Percentiles rank a stretch among this genome's conserved stretches.
Evolutionary conservation across 2,329 filamentous ascomycete species (phyloP).

Genomic region (Blastomyces percursus): DNA sequence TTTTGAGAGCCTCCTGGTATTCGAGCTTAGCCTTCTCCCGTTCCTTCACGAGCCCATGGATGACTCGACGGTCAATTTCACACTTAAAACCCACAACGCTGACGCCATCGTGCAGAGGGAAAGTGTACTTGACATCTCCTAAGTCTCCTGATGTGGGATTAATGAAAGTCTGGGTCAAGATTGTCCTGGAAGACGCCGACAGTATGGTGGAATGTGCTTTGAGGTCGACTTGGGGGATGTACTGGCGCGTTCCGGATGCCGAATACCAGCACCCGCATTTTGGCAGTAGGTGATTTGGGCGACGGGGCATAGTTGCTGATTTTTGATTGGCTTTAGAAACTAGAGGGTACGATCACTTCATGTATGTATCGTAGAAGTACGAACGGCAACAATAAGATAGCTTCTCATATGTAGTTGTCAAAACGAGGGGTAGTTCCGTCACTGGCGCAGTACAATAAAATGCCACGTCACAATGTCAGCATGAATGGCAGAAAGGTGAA

Average conservation of each 20-base stretch:
- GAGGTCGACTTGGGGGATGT: constrained; percentile 50
- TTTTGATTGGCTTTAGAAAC: neutral
- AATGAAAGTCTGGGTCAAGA: constrained; percentile 48
- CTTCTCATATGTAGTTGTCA: neutral
- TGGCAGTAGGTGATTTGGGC: neutral
- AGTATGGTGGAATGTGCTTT: constrained; percentile 52
- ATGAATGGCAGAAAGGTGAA: neutral
- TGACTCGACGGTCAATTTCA: constrained; percentile 45
- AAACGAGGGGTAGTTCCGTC: neutral
- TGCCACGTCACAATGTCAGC: neutral
- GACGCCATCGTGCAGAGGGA: constrained; percentile 62
- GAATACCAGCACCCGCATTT: neutral
- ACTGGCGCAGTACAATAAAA: neutral
- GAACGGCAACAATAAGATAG: neutral
- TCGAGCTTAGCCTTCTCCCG: constrained; percentile 49
- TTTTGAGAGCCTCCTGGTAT: constrained; percentile 48
- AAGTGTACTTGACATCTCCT: constrained; percentile 52
- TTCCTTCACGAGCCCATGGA: constrained; percentile 55
- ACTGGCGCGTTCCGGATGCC: constrained; percentile 22
- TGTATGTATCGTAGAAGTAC: no score
- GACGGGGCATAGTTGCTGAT: neutral
- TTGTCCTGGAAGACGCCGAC: constrained; percentile 43
- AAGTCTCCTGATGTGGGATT: constrained; percentile 44
- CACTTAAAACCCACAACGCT: constrained; percentile 59
- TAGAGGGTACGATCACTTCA: neutral